Conservation (phyloP, 2,329 filamentous ascomycete species). For the Alternaria novae-zelandiae region DNA sequence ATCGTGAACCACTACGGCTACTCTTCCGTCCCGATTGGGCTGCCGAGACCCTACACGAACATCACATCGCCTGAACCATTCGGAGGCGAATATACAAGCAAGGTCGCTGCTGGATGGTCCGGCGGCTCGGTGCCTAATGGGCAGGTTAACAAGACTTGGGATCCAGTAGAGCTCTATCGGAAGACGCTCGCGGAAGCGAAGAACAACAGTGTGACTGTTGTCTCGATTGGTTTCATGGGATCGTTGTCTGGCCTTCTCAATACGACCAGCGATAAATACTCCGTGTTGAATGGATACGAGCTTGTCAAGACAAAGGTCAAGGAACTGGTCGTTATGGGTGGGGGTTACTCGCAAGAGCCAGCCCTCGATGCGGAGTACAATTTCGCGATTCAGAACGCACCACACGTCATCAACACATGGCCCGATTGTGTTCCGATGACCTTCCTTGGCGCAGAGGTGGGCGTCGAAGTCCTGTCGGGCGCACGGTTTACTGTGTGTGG, state of each 20-base stretch:
- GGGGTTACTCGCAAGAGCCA: conserved; percentile 51
- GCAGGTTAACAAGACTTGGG: conserved; percentile 40
- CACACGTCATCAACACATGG: conserved; percentile 58
- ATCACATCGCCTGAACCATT: conserved; percentile 54
- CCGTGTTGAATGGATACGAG: conserved; percentile 49
- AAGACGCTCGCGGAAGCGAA: conserved; percentile 50
- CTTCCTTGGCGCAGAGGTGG: conserved; percentile 56
- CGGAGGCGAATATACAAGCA: conserved; percentile 55
- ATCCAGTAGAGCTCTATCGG: conserved; percentile 55
- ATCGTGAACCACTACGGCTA: conserved; percentile 53
- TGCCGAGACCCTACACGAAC: conserved; percentile 51
- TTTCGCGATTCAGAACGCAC: conserved; percentile 53
- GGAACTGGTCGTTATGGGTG: conserved; percentile 62
- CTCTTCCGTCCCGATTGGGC: conserved; percentile 47
- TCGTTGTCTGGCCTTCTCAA: conserved; percentile 58
- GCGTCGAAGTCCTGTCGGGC: conserved; percentile 52
- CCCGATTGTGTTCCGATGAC: conserved; percentile 40
- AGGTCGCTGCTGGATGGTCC: conserved; percentile 53
- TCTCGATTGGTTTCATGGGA: conserved; percentile 55
- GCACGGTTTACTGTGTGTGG: conserved; percentile 37
- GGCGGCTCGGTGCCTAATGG: conserved; percentile 48
- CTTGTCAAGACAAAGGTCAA: conserved; percentile 55
- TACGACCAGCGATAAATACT: conserved; percentile 52
- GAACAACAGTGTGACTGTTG: conserved; percentile 54
- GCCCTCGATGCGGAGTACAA: conserved; percentile 55